Evolutionary conservation across 139 green algal species (phyloP).

Genomic region (Mesotaenium endlicherianum): DNA sequence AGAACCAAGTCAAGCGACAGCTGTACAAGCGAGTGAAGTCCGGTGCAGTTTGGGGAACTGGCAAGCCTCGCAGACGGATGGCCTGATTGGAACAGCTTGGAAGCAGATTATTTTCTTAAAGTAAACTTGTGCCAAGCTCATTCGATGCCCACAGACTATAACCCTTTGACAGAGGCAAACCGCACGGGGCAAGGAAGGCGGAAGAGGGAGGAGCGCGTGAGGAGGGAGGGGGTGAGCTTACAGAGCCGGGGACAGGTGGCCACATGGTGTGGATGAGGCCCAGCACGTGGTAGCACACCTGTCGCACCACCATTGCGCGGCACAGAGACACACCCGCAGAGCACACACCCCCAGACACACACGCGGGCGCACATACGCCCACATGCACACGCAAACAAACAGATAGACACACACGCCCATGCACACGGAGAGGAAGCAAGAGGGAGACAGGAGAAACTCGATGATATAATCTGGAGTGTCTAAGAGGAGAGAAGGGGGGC

Average conservation of each 20-base stretch:
- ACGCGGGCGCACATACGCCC: background rate
- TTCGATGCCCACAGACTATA: too few relatives aligned
- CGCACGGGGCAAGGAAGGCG: background rate
- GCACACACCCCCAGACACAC: background rate
- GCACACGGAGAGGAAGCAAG: background rate
- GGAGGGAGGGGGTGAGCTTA: background rate
- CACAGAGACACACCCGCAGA: background rate
- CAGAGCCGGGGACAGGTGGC: conserved; percentile 66
- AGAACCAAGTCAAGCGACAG: too few relatives aligned
- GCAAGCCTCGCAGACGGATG: too few relatives aligned
- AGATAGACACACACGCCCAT: background rate
- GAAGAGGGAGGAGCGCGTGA: background rate
- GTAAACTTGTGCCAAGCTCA: too few relatives aligned
- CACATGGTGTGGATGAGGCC: conserved; percentile 74
- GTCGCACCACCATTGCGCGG: background rate
- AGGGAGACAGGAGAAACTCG: background rate
- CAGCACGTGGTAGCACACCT: conserved; percentile 71
- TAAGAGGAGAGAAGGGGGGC: too few relatives aligned
- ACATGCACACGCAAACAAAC: background rate
- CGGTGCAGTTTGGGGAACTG: too few relatives aligned
- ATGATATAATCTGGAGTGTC: too few relatives aligned
- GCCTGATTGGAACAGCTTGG: too few relatives aligned
- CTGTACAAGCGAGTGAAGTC: too few relatives aligned
- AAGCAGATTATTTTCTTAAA: too few relatives aligned
- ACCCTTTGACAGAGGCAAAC: background rate